A percentile compares a stretch with the other conserved stretches of the same genome.
Conservation (phyloP, 2,329 filamentous ascomycete species). For the Nemania bipapillata region DNA sequence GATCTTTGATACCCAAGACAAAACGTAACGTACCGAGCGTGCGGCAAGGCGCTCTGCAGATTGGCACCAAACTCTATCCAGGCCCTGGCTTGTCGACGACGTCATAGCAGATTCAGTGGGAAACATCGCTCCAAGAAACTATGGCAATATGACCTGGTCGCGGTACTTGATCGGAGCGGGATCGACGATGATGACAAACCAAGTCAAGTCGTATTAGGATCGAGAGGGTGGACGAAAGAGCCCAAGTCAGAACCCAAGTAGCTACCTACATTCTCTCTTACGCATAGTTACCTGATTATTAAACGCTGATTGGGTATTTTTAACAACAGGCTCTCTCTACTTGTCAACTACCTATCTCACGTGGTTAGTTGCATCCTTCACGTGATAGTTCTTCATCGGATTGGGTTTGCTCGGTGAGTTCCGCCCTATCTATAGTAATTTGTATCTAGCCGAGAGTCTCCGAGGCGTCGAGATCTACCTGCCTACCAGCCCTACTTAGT, state of each 20-base stretch:
- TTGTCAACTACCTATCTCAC: conserved; percentile 28
- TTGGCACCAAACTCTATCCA: conserved; percentile 10
- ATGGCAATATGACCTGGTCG: conserved; percentile 19
- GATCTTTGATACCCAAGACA: conserved; percentile 14
- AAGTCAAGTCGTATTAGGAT: background rate
- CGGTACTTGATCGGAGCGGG: conserved; percentile 22
- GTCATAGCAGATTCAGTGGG: conserved; percentile 16
- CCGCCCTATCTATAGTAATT: background rate
- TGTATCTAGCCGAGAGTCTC: background rate
- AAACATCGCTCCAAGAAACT: conserved; percentile 11
- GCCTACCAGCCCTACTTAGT: background rate
- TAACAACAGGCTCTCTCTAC: background rate
- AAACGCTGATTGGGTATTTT: conserved; percentile 29
- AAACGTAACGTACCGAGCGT: conserved; percentile 11
- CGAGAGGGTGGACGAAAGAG: background rate
- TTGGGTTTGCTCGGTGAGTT: background rate
- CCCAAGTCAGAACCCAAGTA: background rate
- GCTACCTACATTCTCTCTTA: background rate
- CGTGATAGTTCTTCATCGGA: conserved; percentile 27
- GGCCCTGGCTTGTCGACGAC: conserved; percentile 23
- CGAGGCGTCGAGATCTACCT: background rate
- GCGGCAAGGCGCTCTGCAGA: conserved; percentile 11
- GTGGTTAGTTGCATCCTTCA: conserved; percentile 32
- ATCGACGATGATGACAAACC: conserved; percentile 23
- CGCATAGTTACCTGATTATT: background rate